Evolutionary conservation across 352 stramenopile genomes (phyloP), one percentile per base, ranked within the genome.

Genomic region (Pythium graminicola): DNA sequence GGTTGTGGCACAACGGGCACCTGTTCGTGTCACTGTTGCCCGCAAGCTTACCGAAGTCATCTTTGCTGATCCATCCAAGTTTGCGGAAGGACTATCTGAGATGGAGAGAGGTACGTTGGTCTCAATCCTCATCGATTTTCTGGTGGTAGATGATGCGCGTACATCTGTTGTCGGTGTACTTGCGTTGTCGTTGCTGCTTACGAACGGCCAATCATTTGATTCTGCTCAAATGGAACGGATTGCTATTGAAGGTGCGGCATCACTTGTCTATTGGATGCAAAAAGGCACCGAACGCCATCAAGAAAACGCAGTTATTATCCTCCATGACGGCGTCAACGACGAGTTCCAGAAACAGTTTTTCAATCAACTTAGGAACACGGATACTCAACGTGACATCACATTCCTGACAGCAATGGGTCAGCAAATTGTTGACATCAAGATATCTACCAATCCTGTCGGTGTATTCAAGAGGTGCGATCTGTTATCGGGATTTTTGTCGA

Each of bases 181-280:
- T 13, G 76, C 81, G 26, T 54, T 92, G 11, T 75, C 71, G 22
- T 50, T 90, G 13, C 64, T 92, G 7, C 57, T 92, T 1, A 79
- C 74, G 41, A 77, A 87, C 28, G 76, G 73, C 1, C 71, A 87
- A 36, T 35, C 35, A 11, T 60, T 92, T 1, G 66, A 80, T 20
- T 29, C 59, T 5, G 57, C 70, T 16, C 79, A 92, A 44, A 89
- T 86, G 79, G 61, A 87, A n/a, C 75, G 70, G 24, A 70, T 92
- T 39, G 78, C 72, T n/a, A 69, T 86, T 0, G 76, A 88, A 24
- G 75, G 76, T 8, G 72, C 79, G 0, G 64, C 81, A 8, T 89
- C 76, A 13, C 48, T 92, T 2, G 72, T 89, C 10, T 89, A 92
- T 39, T 92, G 81, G 81, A 85, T 89, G 54, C 76, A 89, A 50